Percentiles rank a stretch among this genome's conserved stretches.
These are phyloP conservation scores for Leucosporidium creatinivorum DNA, from an alignment of 768 basidiomycete species.

Conservation along the genomic window DNA sequence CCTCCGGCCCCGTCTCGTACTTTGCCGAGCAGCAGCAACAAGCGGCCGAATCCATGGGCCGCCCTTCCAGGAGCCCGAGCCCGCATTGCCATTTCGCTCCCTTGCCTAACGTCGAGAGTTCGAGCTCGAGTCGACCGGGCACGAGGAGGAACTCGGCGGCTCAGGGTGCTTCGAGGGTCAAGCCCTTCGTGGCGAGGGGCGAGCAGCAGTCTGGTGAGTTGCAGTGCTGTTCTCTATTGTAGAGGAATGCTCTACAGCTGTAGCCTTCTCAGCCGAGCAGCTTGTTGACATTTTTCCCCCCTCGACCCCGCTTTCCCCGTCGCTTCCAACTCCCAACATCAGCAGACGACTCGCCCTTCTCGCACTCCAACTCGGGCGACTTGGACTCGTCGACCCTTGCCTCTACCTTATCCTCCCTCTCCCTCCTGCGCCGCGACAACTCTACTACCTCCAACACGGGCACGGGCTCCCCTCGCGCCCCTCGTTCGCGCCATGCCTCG, in stretches of 20 bases:
- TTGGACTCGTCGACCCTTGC: too few species aligned
- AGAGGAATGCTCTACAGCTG: background rate
- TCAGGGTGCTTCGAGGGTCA: conserved; percentile 14
- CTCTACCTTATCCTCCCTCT: background rate
- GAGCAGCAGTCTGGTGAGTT: background rate
- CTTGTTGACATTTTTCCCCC: background rate
- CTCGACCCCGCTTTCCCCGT: background rate
- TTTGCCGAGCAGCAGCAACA: background rate
- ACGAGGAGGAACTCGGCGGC: conserved; percentile 24
- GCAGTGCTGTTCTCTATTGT: too few species aligned
- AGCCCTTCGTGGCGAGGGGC: conserved; percentile 8
- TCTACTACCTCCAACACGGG: background rate
- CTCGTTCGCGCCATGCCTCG: conserved; percentile 22
- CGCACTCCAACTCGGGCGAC: background rate
- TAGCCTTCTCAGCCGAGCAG: background rate
- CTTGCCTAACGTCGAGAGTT: conserved; percentile 25
- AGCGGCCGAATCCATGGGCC: background rate
- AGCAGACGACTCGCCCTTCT: background rate
- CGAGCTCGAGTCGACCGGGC: conserved; percentile 13
- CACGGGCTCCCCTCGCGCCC: background rate
- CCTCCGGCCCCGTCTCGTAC: background rate
- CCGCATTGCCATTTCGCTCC: conserved; percentile 33
- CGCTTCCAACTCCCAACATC: background rate
- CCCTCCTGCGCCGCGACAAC: background rate
- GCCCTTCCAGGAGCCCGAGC: conserved; percentile 1